Evolutionary conservation across 1,139 yeast genomes (phyloP).

Genomic region (Geotrichum candidum): DNA sequence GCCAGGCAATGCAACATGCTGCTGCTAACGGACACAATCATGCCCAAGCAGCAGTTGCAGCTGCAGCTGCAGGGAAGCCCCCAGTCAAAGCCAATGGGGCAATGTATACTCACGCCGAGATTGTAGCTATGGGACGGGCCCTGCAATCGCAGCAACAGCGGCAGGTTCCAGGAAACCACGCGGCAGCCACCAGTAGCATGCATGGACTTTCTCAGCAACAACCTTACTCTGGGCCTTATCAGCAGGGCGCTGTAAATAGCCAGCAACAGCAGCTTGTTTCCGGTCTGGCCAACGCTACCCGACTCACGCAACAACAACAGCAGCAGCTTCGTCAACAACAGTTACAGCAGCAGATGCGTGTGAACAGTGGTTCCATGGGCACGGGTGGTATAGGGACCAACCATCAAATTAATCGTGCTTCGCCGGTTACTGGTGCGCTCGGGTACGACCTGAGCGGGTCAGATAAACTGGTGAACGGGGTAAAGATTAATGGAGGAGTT

Average conservation of each 20-base stretch:
- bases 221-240: background rate
- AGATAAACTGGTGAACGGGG: background rate
- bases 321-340: background rate
- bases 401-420: background rate
- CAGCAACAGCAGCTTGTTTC: background rate
- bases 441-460: background rate
- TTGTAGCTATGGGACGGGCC: background rate
- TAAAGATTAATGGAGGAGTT: background rate
- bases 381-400: background rate
- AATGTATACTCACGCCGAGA: background rate
- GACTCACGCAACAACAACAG: background rate
- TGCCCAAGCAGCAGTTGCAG: background rate
- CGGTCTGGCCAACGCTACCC: background rate
- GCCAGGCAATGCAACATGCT: constrained; percentile 3
- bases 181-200: background rate
- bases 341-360: background rate
- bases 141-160: background rate
- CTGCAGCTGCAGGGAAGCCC: background rate
- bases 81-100: background rate
- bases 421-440: background rate
- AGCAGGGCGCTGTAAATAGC: background rate
- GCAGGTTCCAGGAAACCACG: background rate
- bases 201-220: background rate
- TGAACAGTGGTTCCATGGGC: background rate
- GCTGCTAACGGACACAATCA: background rate